Conservation (phyloP, 2,329 filamentous ascomycete species). For the Aspergillus texensis region DNA sequence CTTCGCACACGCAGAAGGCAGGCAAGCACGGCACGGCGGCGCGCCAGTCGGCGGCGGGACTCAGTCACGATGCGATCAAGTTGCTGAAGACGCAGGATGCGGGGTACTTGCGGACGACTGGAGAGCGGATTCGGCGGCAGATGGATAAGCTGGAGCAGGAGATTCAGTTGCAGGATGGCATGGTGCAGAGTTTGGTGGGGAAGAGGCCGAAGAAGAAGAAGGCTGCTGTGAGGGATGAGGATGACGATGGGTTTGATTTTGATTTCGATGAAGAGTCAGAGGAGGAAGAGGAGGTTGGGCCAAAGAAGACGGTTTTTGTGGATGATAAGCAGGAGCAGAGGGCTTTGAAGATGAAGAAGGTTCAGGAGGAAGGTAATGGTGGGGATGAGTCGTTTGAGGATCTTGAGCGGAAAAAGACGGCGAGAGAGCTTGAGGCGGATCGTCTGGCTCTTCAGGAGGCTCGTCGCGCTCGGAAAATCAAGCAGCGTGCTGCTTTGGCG, state of each 20-base stretch:
- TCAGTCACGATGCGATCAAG: constrained; percentile 61
- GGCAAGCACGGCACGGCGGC: constrained; percentile 46
- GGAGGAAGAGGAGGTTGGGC: constrained; percentile 25
- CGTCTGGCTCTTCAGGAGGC: constrained; percentile 41
- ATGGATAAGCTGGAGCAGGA: constrained; percentile 53
- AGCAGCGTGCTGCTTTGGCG: constrained; percentile 52
- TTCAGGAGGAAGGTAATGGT: constrained; percentile 24
- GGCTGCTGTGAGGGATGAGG: constrained; percentile 23
- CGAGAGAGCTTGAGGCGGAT: constrained; percentile 49
- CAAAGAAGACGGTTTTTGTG: constrained; percentile 43
- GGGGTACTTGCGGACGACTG: constrained; percentile 62
- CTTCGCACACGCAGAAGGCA: constrained; percentile 44
- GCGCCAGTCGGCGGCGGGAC: constrained; percentile 47
- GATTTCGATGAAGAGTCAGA: constrained; percentile 23
- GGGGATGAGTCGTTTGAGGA: constrained; percentile 26
- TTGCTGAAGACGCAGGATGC: constrained; percentile 68
- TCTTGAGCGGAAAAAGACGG: constrained; percentile 40
- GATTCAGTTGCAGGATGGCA: constrained; percentile 43
- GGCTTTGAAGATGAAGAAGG: constrained; percentile 27
- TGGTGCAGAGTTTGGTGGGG: constrained; percentile 34
- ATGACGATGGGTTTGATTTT: constrained; percentile 26
- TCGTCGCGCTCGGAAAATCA: constrained; percentile 47
- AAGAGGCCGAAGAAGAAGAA: constrained; percentile 26
- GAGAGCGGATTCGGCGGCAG: constrained; percentile 58
- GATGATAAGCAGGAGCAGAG: constrained; percentile 41